phyloP scores from a whole-genome alignment of 129 eudicot species.

The Chrysanthemum seticuspe region DNA sequence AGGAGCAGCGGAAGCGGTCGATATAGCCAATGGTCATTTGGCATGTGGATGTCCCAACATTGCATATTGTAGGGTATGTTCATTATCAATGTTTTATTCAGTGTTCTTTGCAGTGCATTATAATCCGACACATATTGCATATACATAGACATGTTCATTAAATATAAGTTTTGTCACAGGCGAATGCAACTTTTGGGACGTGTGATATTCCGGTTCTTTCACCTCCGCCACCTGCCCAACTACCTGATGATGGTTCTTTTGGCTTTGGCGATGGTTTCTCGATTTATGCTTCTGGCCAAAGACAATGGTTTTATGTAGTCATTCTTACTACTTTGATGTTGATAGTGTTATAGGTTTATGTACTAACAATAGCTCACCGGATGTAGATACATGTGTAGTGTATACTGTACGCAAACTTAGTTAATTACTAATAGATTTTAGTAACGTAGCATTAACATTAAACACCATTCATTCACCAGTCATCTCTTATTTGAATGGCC shows the following conservation, averaged over 20 bases:
- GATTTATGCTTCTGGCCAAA: constrained; percentile 1
- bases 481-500: too few species aligned
- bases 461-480: too few species aligned
- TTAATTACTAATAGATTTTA: too few species aligned
- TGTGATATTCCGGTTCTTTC: constrained; percentile 64
- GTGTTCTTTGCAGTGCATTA: background rate
- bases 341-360: constrained; percentile 10
- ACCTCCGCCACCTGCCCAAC: constrained; percentile 86
- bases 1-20: constrained; percentile 88
- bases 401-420: background rate
- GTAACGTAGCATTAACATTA: too few species aligned
- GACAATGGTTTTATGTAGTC: constrained; percentile 14
- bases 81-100: background rate
- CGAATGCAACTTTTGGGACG: constrained; percentile 65
- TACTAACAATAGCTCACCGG: background rate
- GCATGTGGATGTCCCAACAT: constrained; percentile 84
- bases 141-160: background rate
- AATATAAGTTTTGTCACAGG: constrained; percentile 32
- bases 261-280: constrained; percentile 23
- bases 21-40: constrained; percentile 77
- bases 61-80: constrained; percentile 79
- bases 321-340: constrained; percentile 9
- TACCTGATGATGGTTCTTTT: constrained; percentile 24
- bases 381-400: background rate
- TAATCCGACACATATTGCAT: background rate